Base-by-base conservation (phyloP, 768 basidiomycete species). In the Russula earlei region DNA sequence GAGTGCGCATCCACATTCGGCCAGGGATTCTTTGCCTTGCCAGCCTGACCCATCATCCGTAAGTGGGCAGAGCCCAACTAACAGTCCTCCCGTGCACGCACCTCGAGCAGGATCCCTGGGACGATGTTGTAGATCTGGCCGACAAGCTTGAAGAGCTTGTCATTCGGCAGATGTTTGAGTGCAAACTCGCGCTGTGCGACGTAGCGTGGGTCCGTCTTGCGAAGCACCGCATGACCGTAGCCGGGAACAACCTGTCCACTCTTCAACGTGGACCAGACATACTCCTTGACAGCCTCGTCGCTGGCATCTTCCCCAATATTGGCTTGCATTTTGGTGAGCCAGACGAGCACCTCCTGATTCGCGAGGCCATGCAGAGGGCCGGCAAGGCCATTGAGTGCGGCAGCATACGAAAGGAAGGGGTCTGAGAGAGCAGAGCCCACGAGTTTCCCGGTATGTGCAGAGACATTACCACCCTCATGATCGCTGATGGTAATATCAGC, bases 1-100 rank as follows among this genome's bases (percentile, higher is more conserved):
- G 95, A 97, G 76, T 95, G 93, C 48, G 94, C 91, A 69, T 97
- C 94, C 54, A 98, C 94, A 70, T 97, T 98, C 43, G 94, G 94
- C 87, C 87, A 91, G 2, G 89, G 89, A 75, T 91, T 91, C 80
- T 91, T 91, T 17, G 88, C 89, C 71, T 91, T 91, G 63, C 89
- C 89, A 63, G 89, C 88, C 85, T 87, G 22, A 17, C n/a, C n/a
- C 19, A 17, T 34, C 11, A 14, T 31, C 6, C 5, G 15, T 37
- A 20, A 49, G 7, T 6, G 61, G 60, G 62, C 1, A 36, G 12
- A 19, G 6, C 43, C 17, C 49, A 37, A 47, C 19, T 4, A 40
- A 7, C 41, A 14, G 46, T 25, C 36, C 42, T 3, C 50, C 3
- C 19, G 5, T 15, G 33, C 6, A 71, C 77, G 55, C 66, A 87